Evolutionary conservation across 176 grass and related monocot genomes (phyloP), one percentile per base, ranked within the genome.

Genomic region (Pontederia crassipes): DNA sequence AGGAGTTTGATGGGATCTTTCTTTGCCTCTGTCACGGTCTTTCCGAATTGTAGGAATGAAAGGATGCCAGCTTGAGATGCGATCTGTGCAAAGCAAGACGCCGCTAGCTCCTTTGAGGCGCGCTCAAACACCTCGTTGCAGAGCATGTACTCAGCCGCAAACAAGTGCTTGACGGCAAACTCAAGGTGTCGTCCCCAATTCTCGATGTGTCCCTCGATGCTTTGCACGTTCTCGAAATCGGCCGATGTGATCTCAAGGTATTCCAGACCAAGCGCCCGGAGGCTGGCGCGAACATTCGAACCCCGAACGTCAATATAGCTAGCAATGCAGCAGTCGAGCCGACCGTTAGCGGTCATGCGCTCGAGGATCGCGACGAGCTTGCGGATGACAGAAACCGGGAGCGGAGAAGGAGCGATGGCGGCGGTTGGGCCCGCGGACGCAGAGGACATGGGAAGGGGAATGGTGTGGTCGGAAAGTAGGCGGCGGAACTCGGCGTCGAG

Each of bases 301-400:
- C 56, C 57, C 9, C 69, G 69, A 18, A 72, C 69, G 26, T 61
- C 57, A 48, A 72, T 15, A 28, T 61, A 72, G 48, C 48, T 57
- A 8, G 69, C 58, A 48, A 72, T 57, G 57, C 69, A 72, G 20
- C 69, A 57, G 13, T 72, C 69, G 14, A 72, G 57, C 8, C 72
- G 72, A 15, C 47, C 17, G 51, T 81, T 81, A 8, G 72, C 72
- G 3, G 45, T 59, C 45, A 75, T 64, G 52, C 78, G 59, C 66
- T 82, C 86, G 40, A 95, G 86, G 14, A 95, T 85, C 0, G 72
- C 68, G 18, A 58, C 67, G 57, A 95, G 83, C 62, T 87, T 95
- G 32, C 73, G 80, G 17, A 90, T 69, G 7, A 72, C 75, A 0
- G 80, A 28, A 13, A 68, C 62, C 0, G 91, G 91, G 10, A 95